These are phyloP conservation scores for Blastobotrys attinorum DNA, from an alignment of 805 yeast species.

Conservation along the genomic window DNA sequence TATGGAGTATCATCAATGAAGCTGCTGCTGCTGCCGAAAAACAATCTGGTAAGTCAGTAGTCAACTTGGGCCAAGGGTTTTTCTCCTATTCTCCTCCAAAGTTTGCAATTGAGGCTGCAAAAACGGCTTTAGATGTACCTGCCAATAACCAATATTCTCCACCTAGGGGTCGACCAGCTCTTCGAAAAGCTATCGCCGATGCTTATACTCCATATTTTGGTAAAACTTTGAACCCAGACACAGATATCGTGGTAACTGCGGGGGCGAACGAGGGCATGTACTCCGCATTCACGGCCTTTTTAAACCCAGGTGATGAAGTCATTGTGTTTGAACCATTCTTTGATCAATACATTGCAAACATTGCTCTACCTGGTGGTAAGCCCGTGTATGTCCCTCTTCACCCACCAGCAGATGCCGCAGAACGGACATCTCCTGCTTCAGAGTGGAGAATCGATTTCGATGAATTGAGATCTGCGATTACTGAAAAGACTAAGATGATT, in stretches of 20 bases:
- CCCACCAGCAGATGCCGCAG: conserved; percentile 67
- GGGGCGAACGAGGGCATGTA: conserved; percentile 98
- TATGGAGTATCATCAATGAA: conserved; percentile 92
- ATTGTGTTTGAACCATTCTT: conserved; percentile 96
- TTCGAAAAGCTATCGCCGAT: conserved; percentile 60
- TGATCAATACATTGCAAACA: conserved; percentile 92
- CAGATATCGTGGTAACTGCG: conserved; percentile 74
- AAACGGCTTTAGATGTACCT: conserved; percentile 63
- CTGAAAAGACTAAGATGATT: conserved; percentile 71
- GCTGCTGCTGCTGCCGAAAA: conserved; percentile 78
- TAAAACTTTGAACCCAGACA: conserved; percentile 43
- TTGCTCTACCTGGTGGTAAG: conserved; percentile 89
- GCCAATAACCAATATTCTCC: conserved; percentile 88
- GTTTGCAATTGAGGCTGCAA: conserved; percentile 82
- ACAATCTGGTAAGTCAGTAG: conserved; percentile 65
- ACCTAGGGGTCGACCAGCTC: conserved; percentile 75
- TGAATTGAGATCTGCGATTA: conserved; percentile 64
- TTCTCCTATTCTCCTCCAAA: conserved; percentile 93
- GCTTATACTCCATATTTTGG: conserved; percentile 65
- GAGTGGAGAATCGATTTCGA: conserved; percentile 86
- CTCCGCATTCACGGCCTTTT: conserved; percentile 73
- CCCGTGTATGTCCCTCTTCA: conserved; percentile 79
- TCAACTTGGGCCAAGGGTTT: conserved; percentile 94
- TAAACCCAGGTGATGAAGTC: conserved; percentile 86
- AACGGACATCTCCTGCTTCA: conserved; percentile 59